These are phyloP conservation scores for Saccharomycopsis schoenii DNA, from an alignment of 805 yeast species.

Conservation along the genomic window DNA sequence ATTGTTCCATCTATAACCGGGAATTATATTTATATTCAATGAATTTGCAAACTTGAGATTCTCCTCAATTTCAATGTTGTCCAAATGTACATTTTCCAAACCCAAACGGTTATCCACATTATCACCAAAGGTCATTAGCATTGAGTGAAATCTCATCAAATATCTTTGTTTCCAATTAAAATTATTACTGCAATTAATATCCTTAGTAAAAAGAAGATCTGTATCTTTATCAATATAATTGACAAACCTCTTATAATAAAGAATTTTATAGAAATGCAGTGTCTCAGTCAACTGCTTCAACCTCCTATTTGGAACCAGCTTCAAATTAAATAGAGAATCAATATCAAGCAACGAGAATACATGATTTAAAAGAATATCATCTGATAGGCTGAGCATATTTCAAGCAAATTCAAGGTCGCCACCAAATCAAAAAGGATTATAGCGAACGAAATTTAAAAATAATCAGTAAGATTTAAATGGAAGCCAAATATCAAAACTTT, in stretches of 20 bases:
- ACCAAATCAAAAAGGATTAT: background rate
- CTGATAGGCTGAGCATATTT: background rate
- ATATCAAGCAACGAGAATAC: background rate
- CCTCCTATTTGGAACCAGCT: background rate
- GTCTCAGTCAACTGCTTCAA: background rate
- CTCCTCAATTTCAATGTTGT: background rate
- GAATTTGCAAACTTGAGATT: background rate
- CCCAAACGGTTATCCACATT: background rate
- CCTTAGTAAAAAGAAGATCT: background rate
- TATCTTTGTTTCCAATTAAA: slow-evolving; percentile 1
- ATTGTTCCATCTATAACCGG: background rate
- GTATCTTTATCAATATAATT: background rate
- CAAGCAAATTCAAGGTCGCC: background rate
- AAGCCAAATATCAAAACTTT: background rate
- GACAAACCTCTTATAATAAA: background rate
- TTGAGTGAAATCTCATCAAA: background rate
- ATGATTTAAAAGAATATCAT: background rate
- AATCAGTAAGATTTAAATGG: background rate
- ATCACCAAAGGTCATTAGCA: background rate
- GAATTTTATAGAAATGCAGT: background rate
- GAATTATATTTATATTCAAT: background rate
- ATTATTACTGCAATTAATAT: background rate
- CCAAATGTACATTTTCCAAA: background rate
- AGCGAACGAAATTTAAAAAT: too few species aligned
- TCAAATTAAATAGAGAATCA: background rate